Conservation (phyloP, 257 asterid species). For the Solanum arcanum region DNA sequence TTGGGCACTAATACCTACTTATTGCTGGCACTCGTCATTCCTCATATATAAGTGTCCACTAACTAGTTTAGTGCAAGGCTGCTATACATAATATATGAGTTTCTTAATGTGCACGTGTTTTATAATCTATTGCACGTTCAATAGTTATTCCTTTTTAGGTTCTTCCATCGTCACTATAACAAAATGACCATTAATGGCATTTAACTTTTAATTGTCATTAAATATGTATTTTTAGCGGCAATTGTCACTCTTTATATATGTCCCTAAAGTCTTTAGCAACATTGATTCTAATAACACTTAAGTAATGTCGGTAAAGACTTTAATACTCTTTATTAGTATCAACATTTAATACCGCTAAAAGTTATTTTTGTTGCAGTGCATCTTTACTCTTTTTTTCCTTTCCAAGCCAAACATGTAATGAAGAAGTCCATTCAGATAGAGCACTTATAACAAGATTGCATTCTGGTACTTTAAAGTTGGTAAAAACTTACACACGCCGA, state of each 20-base stretch:
- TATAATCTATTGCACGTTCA: background rate
- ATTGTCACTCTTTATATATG: too few species aligned
- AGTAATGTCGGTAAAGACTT: too few species aligned
- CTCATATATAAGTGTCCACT: background rate
- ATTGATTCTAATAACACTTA: too few species aligned
- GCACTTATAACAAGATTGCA: background rate
- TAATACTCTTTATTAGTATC: too few species aligned
- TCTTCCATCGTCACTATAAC: background rate
- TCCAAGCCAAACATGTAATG: background rate
- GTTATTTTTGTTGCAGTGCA: background rate
- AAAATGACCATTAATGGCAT: accelerated
- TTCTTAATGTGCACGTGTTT: too few species aligned
- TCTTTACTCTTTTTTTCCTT: background rate
- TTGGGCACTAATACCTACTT: background rate
- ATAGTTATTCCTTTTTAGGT: background rate
- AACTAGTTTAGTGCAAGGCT: too few species aligned
- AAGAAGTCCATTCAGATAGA: background rate
- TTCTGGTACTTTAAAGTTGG: background rate
- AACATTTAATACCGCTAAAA: too few species aligned
- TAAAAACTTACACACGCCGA: background rate
- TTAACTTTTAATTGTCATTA: too few species aligned
- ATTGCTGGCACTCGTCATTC: background rate
- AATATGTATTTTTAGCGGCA: too few species aligned
- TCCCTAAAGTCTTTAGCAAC: too few species aligned
- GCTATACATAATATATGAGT: too few species aligned